Base-by-base conservation (phyloP, 108 stramenopile genomes). In the Fragilaria radians region DNA sequence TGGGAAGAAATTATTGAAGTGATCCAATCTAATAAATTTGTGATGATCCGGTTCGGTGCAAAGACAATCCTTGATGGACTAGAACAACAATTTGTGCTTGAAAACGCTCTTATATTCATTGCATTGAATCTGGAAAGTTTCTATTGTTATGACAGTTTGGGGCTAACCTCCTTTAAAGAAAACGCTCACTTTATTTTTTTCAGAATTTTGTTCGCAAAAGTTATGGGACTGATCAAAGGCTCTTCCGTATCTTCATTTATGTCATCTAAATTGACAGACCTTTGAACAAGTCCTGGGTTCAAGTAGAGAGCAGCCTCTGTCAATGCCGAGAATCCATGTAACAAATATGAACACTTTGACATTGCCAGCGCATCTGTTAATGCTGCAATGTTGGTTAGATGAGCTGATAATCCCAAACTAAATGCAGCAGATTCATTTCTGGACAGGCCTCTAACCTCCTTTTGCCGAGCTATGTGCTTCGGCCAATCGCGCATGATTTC, bases 211-310 rank as follows among this genome's bases (percentile, higher is more conserved):
- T n/a, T n/a, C n/a, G n/a, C n/a, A n/a, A n/a, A n/a, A n/a, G n/a
- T n/a, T n/a, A n/a, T n/a, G n/a, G n/a, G n/a, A n/a, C n/a, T n/a
- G n/a, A n/a, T n/a, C n/a, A n/a, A n/a, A n/a, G n/a, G n/a, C n/a
- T n/a, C n/a, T n/a, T n/a, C n/a, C n/a, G n/a, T n/a, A n/a, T n/a
- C 36, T 11, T 42, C 36, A 7, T 42, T 14, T 42, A 42, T 7
- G 7, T 81, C 72, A 66, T 81, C 81, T 33, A 82, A 30, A 62
- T 77, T 71, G 23, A 82, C 70, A 19, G 73, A 74, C 11, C 52
- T 57, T 27, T 63, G 26, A 11, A 53, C 70, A 46, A 82, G 51
- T 25, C 60, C 48, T 0, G 63, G 59, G 56, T 80, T 80, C 4
- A 75, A 22, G 57, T 80, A 80, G 4, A 76, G 32, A 0, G 64